Evolutionary conservation across 257 asterid species (phyloP).

Genomic region (Galeopsis tetrahit): DNA sequence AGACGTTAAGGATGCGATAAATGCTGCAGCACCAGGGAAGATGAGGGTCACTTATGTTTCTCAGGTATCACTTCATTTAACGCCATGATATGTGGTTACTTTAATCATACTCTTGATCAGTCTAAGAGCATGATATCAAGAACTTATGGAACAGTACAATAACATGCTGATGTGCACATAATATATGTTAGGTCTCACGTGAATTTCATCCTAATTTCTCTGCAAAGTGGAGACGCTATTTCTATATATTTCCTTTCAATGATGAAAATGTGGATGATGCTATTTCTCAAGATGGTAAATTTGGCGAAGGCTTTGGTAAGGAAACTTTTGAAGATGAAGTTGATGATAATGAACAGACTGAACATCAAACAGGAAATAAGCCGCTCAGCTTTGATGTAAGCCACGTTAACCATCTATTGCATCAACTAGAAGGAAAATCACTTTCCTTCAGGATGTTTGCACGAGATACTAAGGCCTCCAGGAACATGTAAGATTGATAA

Average conservation of each 20-base stretch:
- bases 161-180: slow-evolving; percentile 28
- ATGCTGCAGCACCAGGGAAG: slow-evolving; percentile 69
- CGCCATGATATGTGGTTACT: slow-evolving; percentile 13
- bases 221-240: slow-evolving; percentile 96
- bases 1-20: slow-evolving; percentile 68
- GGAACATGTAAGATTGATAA: slow-evolving; percentile 68
- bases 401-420: slow-evolving; percentile 67
- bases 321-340: slow-evolving; percentile 33
- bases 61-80: slow-evolving; percentile 58
- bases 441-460: slow-evolving; percentile 95
- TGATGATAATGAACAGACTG: slow-evolving; percentile 43
- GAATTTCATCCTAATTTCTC: slow-evolving; percentile 97
- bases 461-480: slow-evolving; percentile 91
- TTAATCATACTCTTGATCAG: slow-evolving; percentile 6
- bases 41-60: slow-evolving; percentile 68
- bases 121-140: slow-evolving; percentile 24
- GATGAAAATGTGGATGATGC: slow-evolving; percentile 42
- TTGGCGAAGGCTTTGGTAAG: slow-evolving; percentile 35
- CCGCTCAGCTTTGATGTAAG: slow-evolving; percentile 64
- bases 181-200: slow-evolving; percentile 67
- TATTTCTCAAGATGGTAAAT: slow-evolving; percentile 38
- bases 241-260: slow-evolving; percentile 80
- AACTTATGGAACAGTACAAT: slow-evolving; percentile 20
- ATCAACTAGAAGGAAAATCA: slow-evolving; percentile 84
- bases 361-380: slow-evolving; percentile 50